These are phyloP conservation scores for Aspergillus clavatus DNA, from an alignment of 2,329 filamentous ascomycete species.

Conservation along the genomic window DNA sequence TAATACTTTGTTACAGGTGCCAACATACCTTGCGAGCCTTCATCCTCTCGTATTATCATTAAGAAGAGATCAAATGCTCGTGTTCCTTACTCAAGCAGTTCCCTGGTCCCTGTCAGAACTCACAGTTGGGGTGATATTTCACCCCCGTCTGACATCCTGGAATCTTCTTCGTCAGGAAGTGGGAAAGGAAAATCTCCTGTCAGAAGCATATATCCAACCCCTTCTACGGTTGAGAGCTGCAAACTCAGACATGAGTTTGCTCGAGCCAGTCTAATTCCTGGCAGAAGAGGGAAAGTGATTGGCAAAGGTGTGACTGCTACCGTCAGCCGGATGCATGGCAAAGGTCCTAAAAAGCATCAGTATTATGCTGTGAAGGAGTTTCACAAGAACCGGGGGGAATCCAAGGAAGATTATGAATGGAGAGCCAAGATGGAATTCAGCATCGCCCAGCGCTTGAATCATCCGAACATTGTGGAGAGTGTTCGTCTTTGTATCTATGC, in stretches of 20 bases:
- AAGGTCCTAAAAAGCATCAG: conserved; percentile 56
- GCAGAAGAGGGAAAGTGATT: conserved; percentile 67
- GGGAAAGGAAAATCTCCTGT: neutral
- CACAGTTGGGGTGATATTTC: neutral
- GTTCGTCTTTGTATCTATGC: conserved; percentile 69
- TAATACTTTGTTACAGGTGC: neutral
- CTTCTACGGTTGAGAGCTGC: conserved; percentile 66
- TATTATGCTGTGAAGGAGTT: conserved; percentile 82
- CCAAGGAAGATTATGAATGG: conserved; percentile 69
- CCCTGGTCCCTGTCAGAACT: neutral
- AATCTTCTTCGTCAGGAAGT: neutral
- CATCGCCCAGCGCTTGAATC: conserved; percentile 77
- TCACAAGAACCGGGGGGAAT: conserved; percentile 64
- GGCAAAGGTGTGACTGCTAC: conserved; percentile 80
- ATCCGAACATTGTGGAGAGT: conserved; percentile 83
- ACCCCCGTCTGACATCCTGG: neutral
- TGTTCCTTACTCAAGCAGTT: neutral
- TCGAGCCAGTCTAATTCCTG: conserved; percentile 64
- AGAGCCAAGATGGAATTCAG: conserved; percentile 90
- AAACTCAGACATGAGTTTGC: conserved; percentile 67
- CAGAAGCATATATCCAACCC: conserved; percentile 52
- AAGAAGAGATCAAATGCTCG: neutral
- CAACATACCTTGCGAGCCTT: neutral
- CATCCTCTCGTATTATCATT: neutral
- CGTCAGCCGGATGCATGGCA: conserved; percentile 73